Base-by-base conservation (phyloP, 495 filamentous ascomycete species). In the Penicillium coprophilum region DNA sequence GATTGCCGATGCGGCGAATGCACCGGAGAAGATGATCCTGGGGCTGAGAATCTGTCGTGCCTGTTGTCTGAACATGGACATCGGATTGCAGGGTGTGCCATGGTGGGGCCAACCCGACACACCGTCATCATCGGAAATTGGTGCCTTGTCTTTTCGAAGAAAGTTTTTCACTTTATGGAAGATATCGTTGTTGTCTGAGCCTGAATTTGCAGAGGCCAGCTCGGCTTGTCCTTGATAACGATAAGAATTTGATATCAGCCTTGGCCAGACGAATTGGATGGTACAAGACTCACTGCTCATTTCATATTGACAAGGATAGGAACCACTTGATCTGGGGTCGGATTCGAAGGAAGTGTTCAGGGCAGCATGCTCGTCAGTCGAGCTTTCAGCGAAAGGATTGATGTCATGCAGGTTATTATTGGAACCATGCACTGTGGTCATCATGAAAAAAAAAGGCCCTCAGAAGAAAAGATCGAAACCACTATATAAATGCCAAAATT, bases 341-440 rank as follows among this genome's bases (percentile, higher is more conserved):
- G 6, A 34, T 23, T 49, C 46, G 20, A 49, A 49, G 3, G 46
- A 49, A 23, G 30, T 32, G 24, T 34, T 49, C 3, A 49, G 31
- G 19, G 28, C 30, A 31, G 46, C 17, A 49, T 49, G 28, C 19
- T 49, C 46, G 12, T 49, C 31, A 31, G 15, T 49, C n/a, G 46
- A 49, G 19, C 45, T 31, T 28, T 36, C 46, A n/a, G 28, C 17
- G 31, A 49, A 49, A 24, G 46, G 21, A 38, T 38, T 36, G 46
- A 49, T 49, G 31, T 49, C 46, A 34, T 36, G 24, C 11, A 31
- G 45, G 45, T 32, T 31, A 28, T 47, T 47, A 30, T 28, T 47
- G n/a, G 45, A 47, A 47, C 45, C 45, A 47, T 47, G 28, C 27
- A 31, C 27, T 47, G 45, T 47, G 45, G 28, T 47, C 45, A 47